These are phyloP conservation scores for Tulasnella sp. DNA, from an alignment of 768 basidiomycete species.

Conservation along the genomic window DNA sequence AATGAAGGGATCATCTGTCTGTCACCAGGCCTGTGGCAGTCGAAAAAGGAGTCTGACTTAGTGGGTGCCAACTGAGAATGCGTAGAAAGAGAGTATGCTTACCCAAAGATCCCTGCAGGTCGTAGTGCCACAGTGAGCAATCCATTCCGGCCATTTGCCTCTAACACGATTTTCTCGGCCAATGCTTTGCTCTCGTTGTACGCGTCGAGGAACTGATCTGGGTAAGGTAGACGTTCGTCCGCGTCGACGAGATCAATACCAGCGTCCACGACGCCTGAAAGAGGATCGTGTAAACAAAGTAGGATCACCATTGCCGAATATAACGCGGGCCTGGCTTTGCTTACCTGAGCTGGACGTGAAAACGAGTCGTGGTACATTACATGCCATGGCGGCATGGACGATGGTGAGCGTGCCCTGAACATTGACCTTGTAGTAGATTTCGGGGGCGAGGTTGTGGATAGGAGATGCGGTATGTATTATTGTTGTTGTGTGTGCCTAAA, in stretches of 20 bases:
- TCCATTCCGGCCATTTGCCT: constrained; percentile 74
- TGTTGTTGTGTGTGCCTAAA: constrained; percentile 68
- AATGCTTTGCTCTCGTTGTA: constrained; percentile 93
- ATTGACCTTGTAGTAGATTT: constrained; percentile 84
- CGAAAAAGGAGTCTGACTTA: not conserved
- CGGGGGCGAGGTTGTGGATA: constrained; percentile 54
- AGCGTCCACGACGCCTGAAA: constrained; percentile 8
- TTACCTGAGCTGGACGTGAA: constrained; percentile 92
- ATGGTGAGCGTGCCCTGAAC: constrained; percentile 82
- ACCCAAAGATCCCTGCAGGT: constrained; percentile 96
- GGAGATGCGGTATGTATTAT: constrained; percentile 95
- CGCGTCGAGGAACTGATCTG: constrained; percentile 66
- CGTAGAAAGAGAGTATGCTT: constrained; percentile 22
- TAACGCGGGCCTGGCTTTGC: constrained; percentile 46
- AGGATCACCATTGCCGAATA: not conserved
- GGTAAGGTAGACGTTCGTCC: constrained; percentile 76
- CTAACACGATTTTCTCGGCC: constrained; percentile 73
- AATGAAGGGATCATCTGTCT: constrained; percentile 75
- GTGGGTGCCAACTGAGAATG: not conserved
- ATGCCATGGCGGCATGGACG: constrained; percentile 65
- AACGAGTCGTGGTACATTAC: constrained; percentile 73
- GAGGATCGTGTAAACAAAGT: not conserved
- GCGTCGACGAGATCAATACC: constrained; percentile 69
- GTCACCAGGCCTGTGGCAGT: constrained; percentile 67
- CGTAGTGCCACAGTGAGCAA: constrained; percentile 81